Evolutionary conservation across 2,329 filamentous ascomycete genomes (phyloP).

Genomic region (Clarireedia homoeocarpa): DNA sequence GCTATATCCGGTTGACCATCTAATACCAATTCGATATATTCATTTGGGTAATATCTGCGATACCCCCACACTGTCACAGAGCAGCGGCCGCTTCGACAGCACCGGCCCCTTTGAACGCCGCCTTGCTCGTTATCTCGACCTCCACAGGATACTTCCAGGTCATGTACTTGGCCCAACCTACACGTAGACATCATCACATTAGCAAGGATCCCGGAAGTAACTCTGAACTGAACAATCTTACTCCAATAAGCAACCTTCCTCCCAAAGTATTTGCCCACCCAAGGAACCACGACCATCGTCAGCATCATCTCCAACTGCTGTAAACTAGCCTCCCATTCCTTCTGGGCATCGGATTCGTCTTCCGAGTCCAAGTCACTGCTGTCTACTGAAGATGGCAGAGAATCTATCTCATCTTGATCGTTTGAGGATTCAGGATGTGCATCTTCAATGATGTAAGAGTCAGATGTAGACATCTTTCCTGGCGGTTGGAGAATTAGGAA

Average conservation of each 20-base stretch:
- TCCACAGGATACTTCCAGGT: constrained; percentile 86
- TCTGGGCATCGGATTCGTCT: constrained; percentile 73
- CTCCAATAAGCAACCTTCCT: constrained; percentile 95
- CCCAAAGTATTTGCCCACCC: constrained; percentile 89
- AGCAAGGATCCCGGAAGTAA: not conserved
- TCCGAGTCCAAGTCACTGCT: constrained; percentile 48
- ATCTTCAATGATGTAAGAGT: constrained; percentile 28
- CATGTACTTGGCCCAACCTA: constrained; percentile 92
- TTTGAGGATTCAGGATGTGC: constrained; percentile 42
- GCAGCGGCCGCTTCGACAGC: constrained; percentile 48
- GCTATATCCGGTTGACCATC: not conserved
- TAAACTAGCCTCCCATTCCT: constrained; percentile 89
- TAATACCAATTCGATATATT: not conserved
- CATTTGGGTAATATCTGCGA: not conserved
- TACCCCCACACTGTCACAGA: constrained; percentile 13
- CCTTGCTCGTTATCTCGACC: constrained; percentile 56
- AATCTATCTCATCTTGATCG: constrained; percentile 54
- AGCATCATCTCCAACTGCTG: constrained; percentile 89
- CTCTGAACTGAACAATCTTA: constrained; percentile 40
- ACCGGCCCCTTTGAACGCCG: constrained; percentile 54
- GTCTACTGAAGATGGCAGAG: constrained; percentile 51
- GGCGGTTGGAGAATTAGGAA: not conserved
- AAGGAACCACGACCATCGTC: constrained; percentile 91
- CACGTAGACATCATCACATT: not conserved
- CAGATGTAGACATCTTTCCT: constrained; percentile 25